Conservation (phyloP, 1,139 yeast genomes). For the Debaryomycetaceae sp. region DNA sequence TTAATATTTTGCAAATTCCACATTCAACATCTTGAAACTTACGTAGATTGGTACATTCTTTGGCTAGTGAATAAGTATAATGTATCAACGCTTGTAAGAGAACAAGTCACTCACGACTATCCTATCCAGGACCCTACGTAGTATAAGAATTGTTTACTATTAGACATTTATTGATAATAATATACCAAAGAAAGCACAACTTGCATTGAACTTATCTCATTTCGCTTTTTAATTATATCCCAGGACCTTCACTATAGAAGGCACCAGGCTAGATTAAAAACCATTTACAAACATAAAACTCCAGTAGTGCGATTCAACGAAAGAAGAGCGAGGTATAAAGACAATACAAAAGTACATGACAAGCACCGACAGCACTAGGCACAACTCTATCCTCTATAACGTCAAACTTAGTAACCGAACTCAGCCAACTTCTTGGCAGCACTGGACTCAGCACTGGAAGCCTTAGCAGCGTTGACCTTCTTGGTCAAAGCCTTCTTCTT, state of each 20-base stretch:
- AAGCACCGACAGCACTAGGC: neutral
- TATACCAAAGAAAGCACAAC: constrained; percentile 2
- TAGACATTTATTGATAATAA: constrained; percentile 4
- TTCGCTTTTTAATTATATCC: neutral
- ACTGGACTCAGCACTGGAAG: constrained; percentile 73
- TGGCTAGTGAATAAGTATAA: too few relatives aligned
- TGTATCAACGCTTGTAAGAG: too few relatives aligned
- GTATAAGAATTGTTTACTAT: neutral
- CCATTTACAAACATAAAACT: constrained; percentile 3
- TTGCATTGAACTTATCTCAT: neutral
- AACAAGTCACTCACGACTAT: too few relatives aligned
- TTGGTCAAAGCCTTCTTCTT: constrained; percentile 95
- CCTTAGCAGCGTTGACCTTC: constrained; percentile 84
- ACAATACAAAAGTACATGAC: neutral
- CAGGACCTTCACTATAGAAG: neutral
- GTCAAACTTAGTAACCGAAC: constrained; percentile 63
- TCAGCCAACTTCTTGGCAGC: constrained; percentile 74
- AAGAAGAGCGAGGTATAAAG: neutral
- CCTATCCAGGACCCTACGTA: neutral
- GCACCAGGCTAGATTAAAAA: constrained; percentile 1
- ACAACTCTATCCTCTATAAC: constrained; percentile 1
- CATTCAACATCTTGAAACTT: too few relatives aligned
- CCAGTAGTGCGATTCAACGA: constrained; percentile 2
- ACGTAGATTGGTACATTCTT: too few relatives aligned
- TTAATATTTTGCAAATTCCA: too few relatives aligned